Conservation (phyloP, 179 eudicot species). For the Silene coronaria region DNA sequence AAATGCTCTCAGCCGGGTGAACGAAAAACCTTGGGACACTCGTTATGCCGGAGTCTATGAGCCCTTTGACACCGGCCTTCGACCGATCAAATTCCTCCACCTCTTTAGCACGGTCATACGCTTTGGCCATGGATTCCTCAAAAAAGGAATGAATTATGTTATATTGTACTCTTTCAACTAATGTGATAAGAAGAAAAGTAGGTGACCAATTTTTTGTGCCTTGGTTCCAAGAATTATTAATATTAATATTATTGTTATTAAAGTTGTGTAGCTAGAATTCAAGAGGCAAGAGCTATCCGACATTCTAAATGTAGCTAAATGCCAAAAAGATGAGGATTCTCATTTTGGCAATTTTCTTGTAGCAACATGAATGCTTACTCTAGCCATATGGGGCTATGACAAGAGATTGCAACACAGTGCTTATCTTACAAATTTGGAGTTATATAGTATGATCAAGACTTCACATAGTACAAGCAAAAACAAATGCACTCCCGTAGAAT, state of each 20-base stretch:
- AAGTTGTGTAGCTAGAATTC: background rate
- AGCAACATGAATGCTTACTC: background rate
- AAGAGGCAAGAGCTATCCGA: background rate
- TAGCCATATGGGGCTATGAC: background rate
- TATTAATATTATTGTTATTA: background rate
- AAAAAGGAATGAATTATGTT: background rate
- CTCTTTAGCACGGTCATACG: conserved; percentile 31
- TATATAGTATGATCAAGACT: background rate
- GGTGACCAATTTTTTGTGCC: background rate
- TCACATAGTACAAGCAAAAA: too few relatives aligned
- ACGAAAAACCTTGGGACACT: conserved; percentile 34
- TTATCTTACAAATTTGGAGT: background rate
- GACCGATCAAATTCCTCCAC: conserved; percentile 30
- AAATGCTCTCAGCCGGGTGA: conserved; percentile 27
- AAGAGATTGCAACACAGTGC: background rate
- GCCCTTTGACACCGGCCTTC: conserved; percentile 46
- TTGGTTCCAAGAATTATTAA: background rate
- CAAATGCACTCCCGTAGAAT: background rate
- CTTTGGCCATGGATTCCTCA: conserved; percentile 25
- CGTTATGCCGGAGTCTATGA: conserved; percentile 32
- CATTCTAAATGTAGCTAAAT: background rate
- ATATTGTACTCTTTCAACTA: background rate
- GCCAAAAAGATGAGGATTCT: conserved; percentile 5
- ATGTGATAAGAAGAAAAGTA: background rate
- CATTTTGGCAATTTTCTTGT: background rate